Base-by-base conservation (phyloP, 345 rosid species). In the Citrus cavaleriei region DNA sequence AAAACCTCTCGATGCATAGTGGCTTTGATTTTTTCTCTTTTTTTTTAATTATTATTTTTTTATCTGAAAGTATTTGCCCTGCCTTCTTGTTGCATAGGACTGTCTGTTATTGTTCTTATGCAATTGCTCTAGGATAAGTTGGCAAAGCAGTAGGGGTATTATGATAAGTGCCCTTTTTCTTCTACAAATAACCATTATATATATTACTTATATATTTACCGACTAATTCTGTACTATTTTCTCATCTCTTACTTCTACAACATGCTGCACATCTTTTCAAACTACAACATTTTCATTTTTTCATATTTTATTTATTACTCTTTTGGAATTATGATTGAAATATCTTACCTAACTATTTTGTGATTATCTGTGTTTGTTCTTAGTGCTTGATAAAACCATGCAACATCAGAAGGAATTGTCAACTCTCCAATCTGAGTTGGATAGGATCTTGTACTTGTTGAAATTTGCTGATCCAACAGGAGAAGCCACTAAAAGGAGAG, bases 391-490 rank as follows among this genome's bases (percentile, higher is more conserved):
- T 80, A 83, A 87, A 85, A 87, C 97, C 22, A 32, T 32, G 21
- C 88, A 83, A 81, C 77, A 93, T 27, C 90, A 93, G 81, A 89
- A 91, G 82, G 98, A 93, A 83, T 61, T 93, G 35, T 84, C 92
- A 49, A 49, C 86, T 66, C 95, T 91, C 66, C 93, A 94, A 80
- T 85, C 92, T 27, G 95, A 94, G 73, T 73, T 96, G 61, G 91
- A 88, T 81, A 84, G 99, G 83, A 85, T 92, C 46, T 22, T 84
- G 54, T 94, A 88, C 84, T 90, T 96, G 60, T 82, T 96, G 86
- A 96, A 91, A 87, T 84, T 96, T 83, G 94, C 99, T 76, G 99
- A 94, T 66, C 99, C 99, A 38, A 83, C 89, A 0, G 98, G 97
- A 79, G 99, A 89, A 84, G 90, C 92, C 76, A 87, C 85, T 81